A percentile compares a stretch with the other conserved stretches of the same genome.
These are phyloP conservation scores for Linum tenue DNA, from an alignment of 345 rosid genomes.

Conservation along the genomic window DNA sequence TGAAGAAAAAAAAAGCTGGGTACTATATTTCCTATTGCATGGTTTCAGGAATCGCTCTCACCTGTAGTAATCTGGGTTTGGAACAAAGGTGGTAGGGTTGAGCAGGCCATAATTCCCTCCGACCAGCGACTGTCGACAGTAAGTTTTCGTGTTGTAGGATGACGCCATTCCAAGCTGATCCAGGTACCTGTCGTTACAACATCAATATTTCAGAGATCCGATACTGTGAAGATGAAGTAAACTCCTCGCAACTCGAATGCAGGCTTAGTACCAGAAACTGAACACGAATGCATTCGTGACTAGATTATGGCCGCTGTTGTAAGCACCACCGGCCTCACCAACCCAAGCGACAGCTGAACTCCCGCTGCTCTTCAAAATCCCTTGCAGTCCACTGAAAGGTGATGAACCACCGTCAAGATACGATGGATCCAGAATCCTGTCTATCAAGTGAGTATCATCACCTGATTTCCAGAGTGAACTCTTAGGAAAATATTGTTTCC, in stretches of 20 bases:
- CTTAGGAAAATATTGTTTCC: too few relatives aligned
- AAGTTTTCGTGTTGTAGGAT: constrained; percentile 38
- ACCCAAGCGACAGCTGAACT: constrained; percentile 53
- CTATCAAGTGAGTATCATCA: constrained; percentile 29
- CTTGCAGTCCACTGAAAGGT: constrained; percentile 25
- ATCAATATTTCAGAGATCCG: constrained; percentile 11
- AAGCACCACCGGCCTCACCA: constrained; percentile 61
- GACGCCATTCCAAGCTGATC: constrained; percentile 61
- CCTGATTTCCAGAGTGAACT: constrained; percentile 22
- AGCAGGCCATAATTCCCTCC: constrained; percentile 58
- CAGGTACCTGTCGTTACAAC: constrained; percentile 29
- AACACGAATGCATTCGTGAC: constrained; percentile 45
- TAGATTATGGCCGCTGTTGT: constrained; percentile 43
- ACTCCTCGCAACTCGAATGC: constrained; percentile 20
- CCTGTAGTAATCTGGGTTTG: constrained; percentile 51
- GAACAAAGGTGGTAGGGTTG: constrained; percentile 30
- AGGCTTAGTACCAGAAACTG: constrained; percentile 48
- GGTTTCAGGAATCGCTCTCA: constrained; percentile 2
- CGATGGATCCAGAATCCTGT: constrained; percentile 41
- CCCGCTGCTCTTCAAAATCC: constrained; percentile 28
- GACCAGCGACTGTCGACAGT: constrained; percentile 43
- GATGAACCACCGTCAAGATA: constrained; percentile 25
- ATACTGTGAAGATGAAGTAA: constrained; percentile 6
- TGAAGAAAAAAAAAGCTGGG: constrained; percentile 19
- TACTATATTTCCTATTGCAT: background rate